Percentiles rank a stretch among this genome's conserved stretches.
Conservation (phyloP, 345 rosid species). For the Brassica nigra region DNA sequence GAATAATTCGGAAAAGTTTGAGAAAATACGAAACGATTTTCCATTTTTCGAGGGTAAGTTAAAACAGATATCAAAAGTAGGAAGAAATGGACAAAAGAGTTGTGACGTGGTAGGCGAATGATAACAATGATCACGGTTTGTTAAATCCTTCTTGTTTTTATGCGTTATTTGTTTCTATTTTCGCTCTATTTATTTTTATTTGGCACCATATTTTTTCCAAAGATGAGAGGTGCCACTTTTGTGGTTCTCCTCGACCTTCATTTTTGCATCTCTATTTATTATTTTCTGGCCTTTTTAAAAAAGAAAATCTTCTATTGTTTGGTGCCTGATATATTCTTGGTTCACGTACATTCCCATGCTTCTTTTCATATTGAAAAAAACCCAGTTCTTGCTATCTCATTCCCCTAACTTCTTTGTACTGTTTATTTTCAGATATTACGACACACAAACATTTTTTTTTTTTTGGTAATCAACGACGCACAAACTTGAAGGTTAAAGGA, state of each 20-base stretch:
- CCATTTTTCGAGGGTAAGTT: slow-evolving; percentile 36
- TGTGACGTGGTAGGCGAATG: slow-evolving; percentile 40
- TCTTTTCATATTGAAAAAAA: no score
- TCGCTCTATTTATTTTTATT: neutral
- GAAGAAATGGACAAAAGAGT: slow-evolving; percentile 34
- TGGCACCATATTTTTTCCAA: neutral
- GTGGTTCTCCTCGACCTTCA: slow-evolving; percentile 38
- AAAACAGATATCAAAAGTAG: slow-evolving; percentile 32
- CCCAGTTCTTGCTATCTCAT: neutral
- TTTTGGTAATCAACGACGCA: no score
- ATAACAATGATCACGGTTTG: slow-evolving; percentile 42
- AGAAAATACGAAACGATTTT: slow-evolving; percentile 24
- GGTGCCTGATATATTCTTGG: slow-evolving; percentile 13
- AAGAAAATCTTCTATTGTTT: neutral
- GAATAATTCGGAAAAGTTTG: neutral
- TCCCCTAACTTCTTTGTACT: neutral
- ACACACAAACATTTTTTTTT: neutral
- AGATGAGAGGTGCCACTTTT: slow-evolving; percentile 41
- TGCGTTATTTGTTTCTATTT: slow-evolving; percentile 12
- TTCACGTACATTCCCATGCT: slow-evolving; percentile 24
- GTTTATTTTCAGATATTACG: neutral
- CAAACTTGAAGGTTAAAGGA: neutral
- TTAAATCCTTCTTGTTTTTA: slow-evolving; percentile 36
- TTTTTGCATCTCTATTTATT: slow-evolving; percentile 4
- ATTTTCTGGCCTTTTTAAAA: neutral